phyloP scores from a whole-genome alignment of 202 grass and related monocot species.

The Brachypodium distachyon region DNA sequence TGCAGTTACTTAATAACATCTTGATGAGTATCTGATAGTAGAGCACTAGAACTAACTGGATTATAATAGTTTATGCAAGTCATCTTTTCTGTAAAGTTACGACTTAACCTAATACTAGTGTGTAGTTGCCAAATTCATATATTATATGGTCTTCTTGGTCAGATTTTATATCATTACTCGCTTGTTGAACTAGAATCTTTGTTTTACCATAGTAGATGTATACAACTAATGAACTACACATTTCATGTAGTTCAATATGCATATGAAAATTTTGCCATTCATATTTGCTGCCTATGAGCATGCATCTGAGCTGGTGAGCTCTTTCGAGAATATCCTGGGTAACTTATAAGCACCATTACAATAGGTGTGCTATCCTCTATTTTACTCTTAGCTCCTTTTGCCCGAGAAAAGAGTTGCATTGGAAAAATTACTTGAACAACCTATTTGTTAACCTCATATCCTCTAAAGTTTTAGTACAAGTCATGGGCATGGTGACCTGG shows the following conservation, averaged over 20 bases:
- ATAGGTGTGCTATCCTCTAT: neutral
- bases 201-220: too few species aligned
- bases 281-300: neutral
- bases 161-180: neutral
- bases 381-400: too few species aligned
- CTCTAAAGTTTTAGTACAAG: too few species aligned
- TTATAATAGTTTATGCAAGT: neutral
- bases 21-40: neutral
- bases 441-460: too few species aligned
- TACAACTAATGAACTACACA: too few species aligned
- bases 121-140: neutral
- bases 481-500: too few species aligned
- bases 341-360: neutral
- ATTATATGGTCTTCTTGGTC: neutral
- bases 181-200: neutral
- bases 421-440: too few species aligned
- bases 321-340: neutral
- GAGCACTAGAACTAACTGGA: neutral
- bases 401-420: too few species aligned
- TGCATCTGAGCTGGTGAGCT: neutral
- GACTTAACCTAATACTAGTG: neutral
- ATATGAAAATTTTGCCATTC: neutral
- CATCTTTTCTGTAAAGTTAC: neutral
- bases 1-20: constrained; percentile 5
- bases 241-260: neutral